Conservation (phyloP, 2,329 filamentous ascomycete genomes). For the Incumbomyces lentus region DNA sequence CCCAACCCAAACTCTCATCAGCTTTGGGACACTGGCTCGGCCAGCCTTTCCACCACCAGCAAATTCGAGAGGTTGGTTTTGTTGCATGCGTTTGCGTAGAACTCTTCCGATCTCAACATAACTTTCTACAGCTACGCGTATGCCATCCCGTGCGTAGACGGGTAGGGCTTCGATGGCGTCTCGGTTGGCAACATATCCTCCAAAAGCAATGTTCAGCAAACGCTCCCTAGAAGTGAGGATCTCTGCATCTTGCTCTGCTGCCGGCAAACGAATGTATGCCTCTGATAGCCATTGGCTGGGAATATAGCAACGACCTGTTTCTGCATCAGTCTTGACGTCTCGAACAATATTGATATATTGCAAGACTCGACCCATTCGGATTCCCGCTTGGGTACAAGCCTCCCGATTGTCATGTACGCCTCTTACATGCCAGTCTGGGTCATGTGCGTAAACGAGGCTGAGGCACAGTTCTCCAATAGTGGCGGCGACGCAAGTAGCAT, state of each 20-base stretch:
- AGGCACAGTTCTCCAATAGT: constrained; percentile 61
- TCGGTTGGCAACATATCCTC: constrained; percentile 46
- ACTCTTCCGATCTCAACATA: constrained; percentile 65
- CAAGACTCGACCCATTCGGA: constrained; percentile 61
- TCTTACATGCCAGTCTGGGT: constrained; percentile 23
- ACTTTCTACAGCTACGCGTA: constrained; percentile 61
- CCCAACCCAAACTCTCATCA: constrained; percentile 44
- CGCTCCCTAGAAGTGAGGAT: constrained; percentile 35
- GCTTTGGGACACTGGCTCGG: constrained; percentile 35
- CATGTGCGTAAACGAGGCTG: constrained; percentile 54
- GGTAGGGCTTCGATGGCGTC: constrained; percentile 53
- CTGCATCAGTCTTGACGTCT: constrained; percentile 59
- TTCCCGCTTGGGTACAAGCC: constrained; percentile 46
- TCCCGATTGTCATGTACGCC: constrained; percentile 13
- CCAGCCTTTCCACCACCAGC: constrained; percentile 18
- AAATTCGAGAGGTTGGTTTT: constrained; percentile 16
- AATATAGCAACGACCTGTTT: constrained; percentile 57
- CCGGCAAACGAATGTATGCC: constrained; percentile 33
- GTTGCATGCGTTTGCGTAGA: constrained; percentile 14
- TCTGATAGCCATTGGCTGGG: constrained; percentile 54
- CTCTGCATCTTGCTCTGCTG: constrained; percentile 15
- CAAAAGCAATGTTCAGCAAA: constrained; percentile 52
- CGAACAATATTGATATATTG: constrained; percentile 70
- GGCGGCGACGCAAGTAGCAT: constrained; percentile 59
- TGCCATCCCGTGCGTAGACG: constrained; percentile 48